Evolutionary conservation across 2,329 filamentous ascomycete species (phyloP), one percentile per base, ranked within the genome.

Genomic region (Fonsecaea monophora): DNA sequence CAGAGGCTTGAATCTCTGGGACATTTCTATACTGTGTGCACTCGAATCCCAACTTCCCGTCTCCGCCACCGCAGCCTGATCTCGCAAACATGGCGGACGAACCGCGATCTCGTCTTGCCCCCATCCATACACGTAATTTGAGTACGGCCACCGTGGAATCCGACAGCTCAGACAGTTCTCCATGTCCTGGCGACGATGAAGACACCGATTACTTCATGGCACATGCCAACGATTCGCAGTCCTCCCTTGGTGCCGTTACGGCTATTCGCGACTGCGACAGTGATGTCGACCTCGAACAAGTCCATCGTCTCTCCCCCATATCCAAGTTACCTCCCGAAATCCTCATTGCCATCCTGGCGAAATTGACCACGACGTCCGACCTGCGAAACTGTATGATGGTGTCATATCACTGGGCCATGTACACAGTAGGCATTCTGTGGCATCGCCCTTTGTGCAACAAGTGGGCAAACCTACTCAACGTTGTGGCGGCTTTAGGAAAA

Each of bases 361-460:
- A 93, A 78, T 86, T 99, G 65, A 89, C 84, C 74, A 87, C 86
- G 12, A 86, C 93, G 1, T 82, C 84, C 53, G 94, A 99, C 75
- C 85, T 97, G 73, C 86, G 92, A 72, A 90, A 89, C 79, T 96
- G 92, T 79, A 94, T 98, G 91, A 84, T 95, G 71, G 94, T 97
- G n/a, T 97, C 90, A 75, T 94, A 93, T 79, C 88, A 90, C 69
- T 99, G 95, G 95, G 91, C 95, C 34, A 85, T 90, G 70, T 97
- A 97, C 76, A 90, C 91, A 60, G 95, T 98, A 72, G 94, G 95
- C 70, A 86, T 97, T 71, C 85, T 99, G 25, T 99, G 95, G 95
- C 94, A 97, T 78, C 87, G 95, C 45, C 95, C 95, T 1, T 89
- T 92, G 34, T 98, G 95, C 81, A 93, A 90, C 74, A 92, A 89